Evolutionary conservation across 176 grass and related monocot genomes (phyloP).

Genomic region (Raddia guianensis): DNA sequence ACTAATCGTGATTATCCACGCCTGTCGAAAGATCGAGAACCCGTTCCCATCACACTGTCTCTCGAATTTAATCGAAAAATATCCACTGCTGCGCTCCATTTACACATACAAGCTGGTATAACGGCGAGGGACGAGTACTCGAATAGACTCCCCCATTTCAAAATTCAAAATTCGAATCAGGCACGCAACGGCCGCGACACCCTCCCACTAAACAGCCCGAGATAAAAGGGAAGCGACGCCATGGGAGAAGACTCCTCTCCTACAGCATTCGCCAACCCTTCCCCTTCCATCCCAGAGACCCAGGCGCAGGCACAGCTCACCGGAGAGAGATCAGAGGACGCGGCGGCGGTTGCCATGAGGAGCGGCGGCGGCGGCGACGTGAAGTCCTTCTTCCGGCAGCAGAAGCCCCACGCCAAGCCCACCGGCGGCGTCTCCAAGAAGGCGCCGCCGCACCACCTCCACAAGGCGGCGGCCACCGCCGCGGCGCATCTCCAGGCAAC

Average conservation of each 20-base stretch:
- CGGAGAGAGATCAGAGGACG: background rate
- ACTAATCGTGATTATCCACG: too few species aligned
- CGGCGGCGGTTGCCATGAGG: conserved; percentile 29
- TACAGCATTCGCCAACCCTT: background rate
- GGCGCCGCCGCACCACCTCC: conserved; percentile 3
- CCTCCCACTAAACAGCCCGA: background rate
- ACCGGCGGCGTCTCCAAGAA: conserved; percentile 53
- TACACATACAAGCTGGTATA: too few species aligned
- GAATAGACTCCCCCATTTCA: background rate
- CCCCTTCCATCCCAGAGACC: background rate
- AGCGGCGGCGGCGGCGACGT: conserved; percentile 42
- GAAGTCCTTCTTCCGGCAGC: conserved; percentile 70
- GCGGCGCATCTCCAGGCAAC: background rate
- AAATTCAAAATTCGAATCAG: conserved; percentile 51
- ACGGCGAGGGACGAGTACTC: too few species aligned
- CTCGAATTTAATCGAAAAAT: too few species aligned
- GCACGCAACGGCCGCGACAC: conserved; percentile 14
- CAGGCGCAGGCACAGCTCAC: background rate
- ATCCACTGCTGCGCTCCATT: too few species aligned
- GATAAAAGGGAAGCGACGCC: conserved; percentile 4
- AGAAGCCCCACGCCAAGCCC: conserved; percentile 54
- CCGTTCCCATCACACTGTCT: too few species aligned
- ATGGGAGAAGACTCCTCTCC: background rate
- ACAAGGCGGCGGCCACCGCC: conserved; percentile 17
- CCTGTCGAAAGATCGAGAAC: too few species aligned